Evolutionary conservation across 352 stramenopile genomes (phyloP), one percentile per base, ranked within the genome.

Genomic region (Phytophthora megakarya): DNA sequence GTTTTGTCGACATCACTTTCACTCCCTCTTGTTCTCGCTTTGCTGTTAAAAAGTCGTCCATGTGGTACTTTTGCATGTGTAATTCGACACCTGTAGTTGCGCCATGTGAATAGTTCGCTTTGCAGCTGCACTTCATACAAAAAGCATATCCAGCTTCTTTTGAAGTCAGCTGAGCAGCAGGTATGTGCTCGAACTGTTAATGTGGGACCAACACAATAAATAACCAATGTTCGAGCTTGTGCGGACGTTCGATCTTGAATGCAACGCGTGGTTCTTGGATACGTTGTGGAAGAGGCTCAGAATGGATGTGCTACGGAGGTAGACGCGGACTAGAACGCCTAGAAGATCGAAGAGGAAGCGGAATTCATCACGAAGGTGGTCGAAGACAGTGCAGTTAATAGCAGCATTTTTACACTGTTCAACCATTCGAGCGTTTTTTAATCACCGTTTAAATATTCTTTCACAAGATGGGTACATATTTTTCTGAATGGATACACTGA

Each of bases 61-160:
- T 55, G 47, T 55, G 47, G 15, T 33, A 55, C 26, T 25, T 55
- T 11, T 55, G 19, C 47, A 43, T 53, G 25, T 53, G 47, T 18
- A 33, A 21, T 33, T 55, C 44, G 3, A 55, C 47, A 13, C 30
- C 47, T n/a, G 30, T 44, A 11, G 47, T 55, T 2, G 32, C 32
- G 5, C 16, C 46, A 53, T 53, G 46, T 10, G 18, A 43, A 22
- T 43, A 53, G n/a, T 16, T 21, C 26, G 42, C 32, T 7, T 33
- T 43, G 30, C 9, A 43, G 8, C 33, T 55, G 19, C 30, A 55
- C 12, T 44, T 9, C 18, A 1, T 26, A 13, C 32, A 55, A 13
- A 35, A 55, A 19, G 21, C 47, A 43, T 6, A 50, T n/a, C 12
- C 43, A 37, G 43, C 23, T 37, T 38, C 11, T 23, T 48, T 37